Evolutionary conservation across 2,329 filamentous ascomycete genomes (phyloP), one percentile per base, ranked within the genome.

Genomic region (Chaetothyriales sp.): DNA sequence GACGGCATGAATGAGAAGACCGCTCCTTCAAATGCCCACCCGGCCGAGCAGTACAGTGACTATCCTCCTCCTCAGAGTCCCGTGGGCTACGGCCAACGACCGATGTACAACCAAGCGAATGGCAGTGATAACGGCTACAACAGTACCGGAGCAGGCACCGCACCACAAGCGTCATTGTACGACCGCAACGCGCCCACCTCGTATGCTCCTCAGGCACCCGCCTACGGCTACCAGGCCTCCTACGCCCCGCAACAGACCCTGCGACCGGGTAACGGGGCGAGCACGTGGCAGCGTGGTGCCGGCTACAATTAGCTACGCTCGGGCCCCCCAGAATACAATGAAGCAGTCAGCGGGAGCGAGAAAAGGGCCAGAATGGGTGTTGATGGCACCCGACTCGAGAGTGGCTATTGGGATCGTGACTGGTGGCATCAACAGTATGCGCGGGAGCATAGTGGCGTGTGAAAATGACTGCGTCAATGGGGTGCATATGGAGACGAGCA

Each of bases 221-320:
- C 57, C 10, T 54, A 59, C 20, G 44, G 49, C 20, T 15, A 40
- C 5, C 15, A 10, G 13, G 15, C 25, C 18, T 53, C 54, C 22
- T 58, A 61, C 47, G 22, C 55, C 45, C 22, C 9, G 9, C 57
- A 58, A 48, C 65, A 68, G 19, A 53, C 61, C 33, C 73, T 69
- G 60, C 66, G 74, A 55, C 61, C 69, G 56, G 70, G 74, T 58
- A 76, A 77, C 62, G 80, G 73, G 62, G 29, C 54, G 40, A 81
- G 77, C 67, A 78, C 79, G 50, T 83, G 80, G 80, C 79, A 83
- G 67, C 68, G 80, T 63, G 80, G 80, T 44, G 80, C 80, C 29
- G 80, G 80, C 45, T 83, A 82, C 60, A 79, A 82, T 54, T 75
- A 77, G 64, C 77, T 68, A 67, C 57, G 54, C 56, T 57, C 56